phyloP scores from a whole-genome alignment of 2,329 filamentous ascomycete genomes.

The Xylaria sp. region DNA sequence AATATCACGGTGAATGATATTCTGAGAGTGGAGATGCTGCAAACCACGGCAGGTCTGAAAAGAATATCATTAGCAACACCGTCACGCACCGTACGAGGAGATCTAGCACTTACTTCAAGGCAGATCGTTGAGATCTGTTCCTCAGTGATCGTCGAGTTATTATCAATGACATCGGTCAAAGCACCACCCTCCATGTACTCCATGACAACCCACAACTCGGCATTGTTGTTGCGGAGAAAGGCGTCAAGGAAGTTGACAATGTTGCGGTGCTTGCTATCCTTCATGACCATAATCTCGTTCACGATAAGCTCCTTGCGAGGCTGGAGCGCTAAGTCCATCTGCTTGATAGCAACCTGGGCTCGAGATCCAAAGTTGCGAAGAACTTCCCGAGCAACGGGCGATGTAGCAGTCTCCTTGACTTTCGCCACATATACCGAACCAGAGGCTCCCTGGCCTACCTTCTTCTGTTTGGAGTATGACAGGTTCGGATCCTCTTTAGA shows the following conservation, averaged over 20 bases:
- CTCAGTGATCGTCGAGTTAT: conserved; percentile 88
- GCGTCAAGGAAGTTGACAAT: conserved; percentile 99
- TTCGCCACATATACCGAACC: conserved; percentile 97
- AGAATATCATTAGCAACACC: conserved; percentile 15
- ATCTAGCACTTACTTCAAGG: conserved; percentile 64
- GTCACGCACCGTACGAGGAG: not conserved
- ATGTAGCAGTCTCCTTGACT: conserved; percentile 82
- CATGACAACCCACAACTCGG: conserved; percentile 99
- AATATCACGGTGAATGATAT: conserved; percentile 98
- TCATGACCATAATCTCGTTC: conserved; percentile 99
- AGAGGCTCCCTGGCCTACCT: conserved; percentile 97
- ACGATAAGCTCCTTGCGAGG: conserved; percentile 97
- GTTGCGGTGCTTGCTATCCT: conserved; percentile 95
- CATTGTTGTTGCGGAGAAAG: conserved; percentile 89
- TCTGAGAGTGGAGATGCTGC: conserved; percentile 89
- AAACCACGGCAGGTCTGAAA: conserved; percentile 86
- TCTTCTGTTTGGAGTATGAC: conserved; percentile 98
- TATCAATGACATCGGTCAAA: conserved; percentile 96
- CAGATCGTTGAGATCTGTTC: conserved; percentile 98
- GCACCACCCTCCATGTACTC: conserved; percentile 99
- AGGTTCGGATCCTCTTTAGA: conserved; percentile 92
- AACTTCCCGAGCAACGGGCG: conserved; percentile 70
- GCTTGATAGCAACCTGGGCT: conserved; percentile 95
- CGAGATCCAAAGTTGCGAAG: conserved; percentile 73
- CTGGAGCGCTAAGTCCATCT: conserved; percentile 98